Evolutionary conservation across 345 rosid genomes (phyloP), one percentile per base, ranked within the genome.

Genomic region (Hibiscus mutabilis): DNA sequence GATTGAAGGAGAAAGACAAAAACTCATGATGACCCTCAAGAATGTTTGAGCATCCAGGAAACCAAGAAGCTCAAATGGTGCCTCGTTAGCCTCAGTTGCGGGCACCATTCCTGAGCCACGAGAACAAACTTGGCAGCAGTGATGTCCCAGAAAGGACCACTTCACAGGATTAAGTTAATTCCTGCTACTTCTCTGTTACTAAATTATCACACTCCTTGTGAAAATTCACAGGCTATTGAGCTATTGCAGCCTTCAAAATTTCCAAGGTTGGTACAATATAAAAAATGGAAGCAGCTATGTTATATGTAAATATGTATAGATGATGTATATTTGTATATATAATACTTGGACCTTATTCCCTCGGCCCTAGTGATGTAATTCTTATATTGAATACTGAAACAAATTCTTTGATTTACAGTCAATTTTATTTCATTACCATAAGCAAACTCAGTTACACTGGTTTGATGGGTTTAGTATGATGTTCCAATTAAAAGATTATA

Each of bases 1-100:
- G 87, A 92, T 90, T 61, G 97, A 95, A 82, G 99, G 99, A 8
- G 97, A 95, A 75, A 87, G 97, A 68, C 99, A 92, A 79, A 95
- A 95, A 80, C 97, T 95, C 62, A 82, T 82, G 92, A 95, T 89
- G 99, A 90, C 97, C 29, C 88, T 95, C 57, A 92, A 95, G 86
- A 92, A 84, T 72, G 86, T 86, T 21, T 83, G 97, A 42, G 79
- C 96, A 37, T 77, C 89, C 46, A 92, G 83, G 83, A 92, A 85
- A 80, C 70, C 70, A 8, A 53, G 31, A 72, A 74, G 64, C 61
- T 67, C 84, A n/a, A n/a, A n/a, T n/a, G n/a, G n/a, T n/a, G n/a
- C n/a, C 31, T 79, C 88, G 19, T 86, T 85, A 21, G 87, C 85
- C 9, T 75, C 86, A 52, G 76, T 75, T 3, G 93, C 79, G 6